Evolutionary conservation across 2,329 filamentous ascomycete genomes (phyloP).

Genomic region (Aureobasidium sp.): DNA sequence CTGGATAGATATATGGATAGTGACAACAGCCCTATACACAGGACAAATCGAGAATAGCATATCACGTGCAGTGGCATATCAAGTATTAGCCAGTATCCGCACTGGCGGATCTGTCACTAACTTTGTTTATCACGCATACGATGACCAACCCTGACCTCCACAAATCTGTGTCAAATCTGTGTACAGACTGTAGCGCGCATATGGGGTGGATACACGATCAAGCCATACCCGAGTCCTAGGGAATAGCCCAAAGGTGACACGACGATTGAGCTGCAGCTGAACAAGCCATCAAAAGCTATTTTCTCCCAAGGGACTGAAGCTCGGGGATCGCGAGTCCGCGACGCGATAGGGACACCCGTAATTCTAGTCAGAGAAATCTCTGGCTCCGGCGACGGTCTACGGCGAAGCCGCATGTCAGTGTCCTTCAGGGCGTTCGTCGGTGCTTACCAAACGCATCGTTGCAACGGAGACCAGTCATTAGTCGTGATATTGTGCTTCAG

Average conservation of each 20-base stretch:
- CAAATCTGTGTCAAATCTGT: slow-evolving; percentile 13
- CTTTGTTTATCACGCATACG: slow-evolving; percentile 10
- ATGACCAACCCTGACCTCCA: slow-evolving; percentile 9
- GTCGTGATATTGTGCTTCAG: neutral
- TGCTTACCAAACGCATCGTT: slow-evolving; percentile 14
- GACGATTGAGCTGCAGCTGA: slow-evolving; percentile 3
- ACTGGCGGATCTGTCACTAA: slow-evolving; percentile 5
- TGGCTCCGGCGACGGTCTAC: slow-evolving; percentile 6
- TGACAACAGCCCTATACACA: slow-evolving; percentile 11
- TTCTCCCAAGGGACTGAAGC: slow-evolving; percentile 5
- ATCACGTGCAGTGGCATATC: slow-evolving; percentile 10
- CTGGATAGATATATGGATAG: slow-evolving; percentile 13
- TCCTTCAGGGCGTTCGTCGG: slow-evolving; percentile 8
- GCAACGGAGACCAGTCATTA: slow-evolving; percentile 11
- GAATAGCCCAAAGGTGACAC: slow-evolving; percentile 6
- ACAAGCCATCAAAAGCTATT: slow-evolving; percentile 5
- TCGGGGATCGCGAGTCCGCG: neutral
- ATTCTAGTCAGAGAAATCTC: slow-evolving; percentile 9
- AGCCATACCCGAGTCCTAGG: slow-evolving; percentile 7
- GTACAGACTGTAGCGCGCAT: slow-evolving; percentile 2
- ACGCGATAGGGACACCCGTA: neutral
- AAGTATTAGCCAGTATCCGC: slow-evolving; percentile 5
- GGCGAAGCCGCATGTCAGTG: slow-evolving; percentile 12
- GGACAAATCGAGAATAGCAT: slow-evolving; percentile 10
- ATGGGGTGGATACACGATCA: slow-evolving; percentile 3